Evolutionary conservation across 805 yeast species (phyloP).

Genomic region (Candida palmyrensis): DNA sequence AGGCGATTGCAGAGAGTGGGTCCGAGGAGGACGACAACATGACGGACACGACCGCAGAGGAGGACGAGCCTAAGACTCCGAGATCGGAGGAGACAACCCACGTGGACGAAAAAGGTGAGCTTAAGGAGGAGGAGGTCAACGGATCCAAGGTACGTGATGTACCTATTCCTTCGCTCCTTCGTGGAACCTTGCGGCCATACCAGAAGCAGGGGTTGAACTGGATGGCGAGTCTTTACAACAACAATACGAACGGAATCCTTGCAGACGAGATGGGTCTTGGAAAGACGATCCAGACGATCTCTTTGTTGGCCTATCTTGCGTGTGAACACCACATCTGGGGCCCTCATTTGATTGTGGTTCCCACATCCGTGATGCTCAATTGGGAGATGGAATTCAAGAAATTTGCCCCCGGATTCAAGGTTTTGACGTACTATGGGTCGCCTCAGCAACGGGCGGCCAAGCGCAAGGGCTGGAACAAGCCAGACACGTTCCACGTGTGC

Average conservation of each 20-base stretch:
- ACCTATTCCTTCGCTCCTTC: conserved; percentile 67
- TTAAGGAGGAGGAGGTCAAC: conserved; percentile 29
- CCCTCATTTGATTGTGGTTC: conserved; percentile 94
- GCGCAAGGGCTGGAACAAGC: conserved; percentile 96
- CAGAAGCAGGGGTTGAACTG: conserved; percentile 97
- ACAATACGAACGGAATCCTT: conserved; percentile 89
- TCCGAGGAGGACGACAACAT: conserved; percentile 16
- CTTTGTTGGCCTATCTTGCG: conserved; percentile 81
- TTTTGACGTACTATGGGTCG: conserved; percentile 90
- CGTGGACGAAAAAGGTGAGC: conserved; percentile 9
- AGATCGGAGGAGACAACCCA: conserved; percentile 7
- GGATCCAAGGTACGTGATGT: conserved; percentile 54
- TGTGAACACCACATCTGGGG: conserved; percentile 96
- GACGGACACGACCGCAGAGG: conserved; percentile 17
- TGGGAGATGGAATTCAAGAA: conserved; percentile 99
- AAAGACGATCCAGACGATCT: conserved; percentile 93
- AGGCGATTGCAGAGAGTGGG: conserved; percentile 7
- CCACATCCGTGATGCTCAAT: conserved; percentile 93
- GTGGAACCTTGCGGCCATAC: conserved; percentile 83
- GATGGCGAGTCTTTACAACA: conserved; percentile 90
- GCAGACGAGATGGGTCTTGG: conserved; percentile 99
- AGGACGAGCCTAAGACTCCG: conserved; percentile 32
- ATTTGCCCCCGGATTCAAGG: conserved; percentile 97
- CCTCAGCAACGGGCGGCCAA: conserved; percentile 96
- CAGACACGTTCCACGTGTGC: conserved; percentile 93